Base-by-base conservation (phyloP, 2,329 filamentous ascomycete genomes). In the Cyphellophora europaea region DNA sequence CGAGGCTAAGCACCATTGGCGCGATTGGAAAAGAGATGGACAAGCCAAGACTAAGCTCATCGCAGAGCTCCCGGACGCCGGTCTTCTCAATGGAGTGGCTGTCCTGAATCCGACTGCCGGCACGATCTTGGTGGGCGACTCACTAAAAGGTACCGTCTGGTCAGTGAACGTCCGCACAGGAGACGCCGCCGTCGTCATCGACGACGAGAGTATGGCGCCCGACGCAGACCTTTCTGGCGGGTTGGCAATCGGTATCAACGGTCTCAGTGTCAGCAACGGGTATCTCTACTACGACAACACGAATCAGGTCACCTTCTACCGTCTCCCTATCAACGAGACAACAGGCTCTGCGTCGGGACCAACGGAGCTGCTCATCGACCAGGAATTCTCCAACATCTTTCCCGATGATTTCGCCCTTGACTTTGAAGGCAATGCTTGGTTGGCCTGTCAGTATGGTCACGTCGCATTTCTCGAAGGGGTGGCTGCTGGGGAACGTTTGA, bases 201-300 rank as follows among this genome's bases (percentile, higher is more conserved):
- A 25, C 8, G 21, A 25, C 21, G 21, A 8, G 8, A 25, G 8
- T n/a, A 25, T 25, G 21, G 21, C 21, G 8, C 21, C 21, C 21
- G 8, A 25, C 8, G 8, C 21, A 8, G 21, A 25, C 21, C 21
- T 25, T n/a, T 25, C 21, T n/a, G 21, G 21, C 21, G 21, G 21
- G 8, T 35, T 42, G 28, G 23, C 36, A 2, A 14, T 51, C 5
- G 51, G 53, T 3, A 47, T 53, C 31, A 53, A 54, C 30, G 52
- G 49, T 4, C 11, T 55, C 12, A 36, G 40, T 11, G 31, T 48
- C 8, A 29, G 33, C 10, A 37, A 37, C 6, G 18, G 19, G 3
- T 44, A 44, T 12, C 39, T 53, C 6, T 53, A 51, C 32, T 54
- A 51, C 40, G 42, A 42, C 17, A 54, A 53, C 34, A 21, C 41